Evolutionary conservation across 768 basidiomycete genomes (phyloP).

Genomic region (Boletus subparvulus): DNA sequence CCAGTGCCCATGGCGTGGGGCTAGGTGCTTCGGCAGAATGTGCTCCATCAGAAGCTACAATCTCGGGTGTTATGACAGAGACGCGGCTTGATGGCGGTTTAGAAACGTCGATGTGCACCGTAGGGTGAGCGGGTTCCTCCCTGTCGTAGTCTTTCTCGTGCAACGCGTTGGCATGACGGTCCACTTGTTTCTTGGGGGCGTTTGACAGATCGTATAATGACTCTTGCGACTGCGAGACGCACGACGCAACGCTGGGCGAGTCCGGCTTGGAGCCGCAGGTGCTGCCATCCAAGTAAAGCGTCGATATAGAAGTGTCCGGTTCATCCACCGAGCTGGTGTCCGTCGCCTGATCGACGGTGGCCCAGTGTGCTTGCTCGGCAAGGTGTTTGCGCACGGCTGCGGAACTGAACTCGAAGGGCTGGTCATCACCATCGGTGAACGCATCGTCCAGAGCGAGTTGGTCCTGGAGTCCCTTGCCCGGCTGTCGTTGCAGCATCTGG

Average conservation of each 20-base stretch:
- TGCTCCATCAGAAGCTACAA: background rate
- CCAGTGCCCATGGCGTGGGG: constrained; percentile 13
- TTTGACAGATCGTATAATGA: constrained; percentile 20
- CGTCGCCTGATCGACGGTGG: constrained; percentile 24
- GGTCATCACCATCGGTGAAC: constrained; percentile 58
- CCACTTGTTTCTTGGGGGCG: constrained; percentile 6
- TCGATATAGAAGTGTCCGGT: constrained; percentile 53
- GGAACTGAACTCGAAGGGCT: constrained; percentile 53
- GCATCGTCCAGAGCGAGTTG: constrained; percentile 62
- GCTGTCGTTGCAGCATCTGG: constrained; percentile 21
- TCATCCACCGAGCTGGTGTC: constrained; percentile 36
- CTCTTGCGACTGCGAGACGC: constrained; percentile 22
- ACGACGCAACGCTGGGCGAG: constrained; percentile 14
- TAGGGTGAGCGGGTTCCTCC: constrained; percentile 35
- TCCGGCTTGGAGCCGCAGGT: constrained; percentile 15
- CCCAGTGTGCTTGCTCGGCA: constrained; percentile 45
- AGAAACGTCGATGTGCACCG: constrained; percentile 46
- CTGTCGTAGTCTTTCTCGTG: constrained; percentile 2
- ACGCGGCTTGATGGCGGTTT: constrained; percentile 34
- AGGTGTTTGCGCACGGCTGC: constrained; percentile 64
- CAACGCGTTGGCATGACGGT: background rate
- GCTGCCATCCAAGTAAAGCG: constrained; percentile 51
- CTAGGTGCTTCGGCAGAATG: background rate
- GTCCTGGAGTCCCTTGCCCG: constrained; percentile 23
- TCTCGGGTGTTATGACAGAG: constrained; percentile 9